These are phyloP conservation scores for Hibiscus tridactylites DNA, from an alignment of 345 rosid species.

Conservation along the genomic window DNA sequence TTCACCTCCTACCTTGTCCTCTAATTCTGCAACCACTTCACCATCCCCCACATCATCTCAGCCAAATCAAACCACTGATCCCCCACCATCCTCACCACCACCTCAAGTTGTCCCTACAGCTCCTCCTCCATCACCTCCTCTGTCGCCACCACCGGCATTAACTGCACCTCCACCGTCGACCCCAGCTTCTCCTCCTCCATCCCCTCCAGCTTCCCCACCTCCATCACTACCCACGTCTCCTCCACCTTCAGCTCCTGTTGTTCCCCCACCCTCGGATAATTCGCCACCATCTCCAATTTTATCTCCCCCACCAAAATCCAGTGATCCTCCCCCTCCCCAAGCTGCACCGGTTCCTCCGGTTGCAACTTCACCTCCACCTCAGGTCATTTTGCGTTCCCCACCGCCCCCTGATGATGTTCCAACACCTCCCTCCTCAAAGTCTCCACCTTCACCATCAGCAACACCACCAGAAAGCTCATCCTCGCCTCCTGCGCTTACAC, in stretches of 20 bases:
- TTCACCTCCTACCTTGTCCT: constrained; percentile 17
- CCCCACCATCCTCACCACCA: background rate
- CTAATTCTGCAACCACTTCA: constrained; percentile 33
- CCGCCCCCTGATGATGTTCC: constrained; percentile 36
- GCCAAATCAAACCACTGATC: constrained; percentile 12
- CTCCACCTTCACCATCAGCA: constrained; percentile 36
- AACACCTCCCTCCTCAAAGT: constrained; percentile 30
- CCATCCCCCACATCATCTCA: constrained; percentile 36
- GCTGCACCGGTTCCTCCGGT: constrained; percentile 37
- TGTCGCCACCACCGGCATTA: constrained; percentile 1
- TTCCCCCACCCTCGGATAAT: constrained; percentile 19
- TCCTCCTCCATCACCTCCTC: constrained; percentile 7
- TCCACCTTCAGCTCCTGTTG: constrained; percentile 14
- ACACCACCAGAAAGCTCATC: constrained; percentile 24
- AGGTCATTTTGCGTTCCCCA: constrained; percentile 32
- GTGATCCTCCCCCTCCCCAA: constrained; percentile 40
- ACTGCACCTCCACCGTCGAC: background rate
- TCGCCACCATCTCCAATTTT: constrained; percentile 34
- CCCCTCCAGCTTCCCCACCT: constrained; percentile 1
- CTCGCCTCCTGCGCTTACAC: constrained; percentile 22
- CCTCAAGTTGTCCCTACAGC: background rate
- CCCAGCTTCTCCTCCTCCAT: constrained; percentile 2
- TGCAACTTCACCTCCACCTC: constrained; percentile 51
- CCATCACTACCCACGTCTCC: background rate
- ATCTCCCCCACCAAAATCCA: constrained; percentile 41